Base-by-base conservation (phyloP, 140 eudicot species). In the Erigeron philadelphicus region DNA sequence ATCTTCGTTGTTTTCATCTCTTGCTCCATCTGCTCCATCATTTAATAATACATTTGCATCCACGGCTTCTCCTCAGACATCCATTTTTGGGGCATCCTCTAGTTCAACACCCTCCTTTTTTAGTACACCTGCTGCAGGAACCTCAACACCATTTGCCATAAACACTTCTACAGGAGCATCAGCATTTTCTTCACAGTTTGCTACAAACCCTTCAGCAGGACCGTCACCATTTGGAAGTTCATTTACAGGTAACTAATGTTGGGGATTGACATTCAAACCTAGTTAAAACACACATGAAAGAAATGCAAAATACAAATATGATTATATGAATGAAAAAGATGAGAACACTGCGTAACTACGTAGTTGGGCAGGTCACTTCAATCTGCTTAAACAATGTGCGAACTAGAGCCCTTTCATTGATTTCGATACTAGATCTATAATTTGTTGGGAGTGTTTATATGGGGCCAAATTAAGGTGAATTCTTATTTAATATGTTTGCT, bases 1-100 rank as follows among this genome's bases (percentile, higher is more conserved):
- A 10, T 78, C 95, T 54, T 81, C 88, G 21, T 75, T 84, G 46
- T 93, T 94, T 73, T 76, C 95, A 4, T 87, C 97, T 65, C 95
- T 97, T 6, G 72, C 79, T 13, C 35, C 85, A 10, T 67, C 97
- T 50, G 86, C 95, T 72, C 72, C 96, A 7, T 6, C 78, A 58
- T 66, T 86, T 54, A 66, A 31, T 31, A 31, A 76, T 44, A 66
- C 82, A 35, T 81, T 88, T 59, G 80, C 79, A 70, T 61, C 89
- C 62, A 81, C 85, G 67, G 86, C 90, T 54, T 68, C 95, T 49
- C 88, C 95, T 13, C 99, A 93, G 75, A 17, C 94, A 11, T 81
- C 96, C 9, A 71, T 83, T 67, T 89, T 89, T 71, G 73, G 87
- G 47, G 41, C 89, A 41, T 64, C 81, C 17, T 75, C 92, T 21